Conservation (phyloP, 2,329 filamentous ascomycete species). For the Saccharata proteae region DNA sequence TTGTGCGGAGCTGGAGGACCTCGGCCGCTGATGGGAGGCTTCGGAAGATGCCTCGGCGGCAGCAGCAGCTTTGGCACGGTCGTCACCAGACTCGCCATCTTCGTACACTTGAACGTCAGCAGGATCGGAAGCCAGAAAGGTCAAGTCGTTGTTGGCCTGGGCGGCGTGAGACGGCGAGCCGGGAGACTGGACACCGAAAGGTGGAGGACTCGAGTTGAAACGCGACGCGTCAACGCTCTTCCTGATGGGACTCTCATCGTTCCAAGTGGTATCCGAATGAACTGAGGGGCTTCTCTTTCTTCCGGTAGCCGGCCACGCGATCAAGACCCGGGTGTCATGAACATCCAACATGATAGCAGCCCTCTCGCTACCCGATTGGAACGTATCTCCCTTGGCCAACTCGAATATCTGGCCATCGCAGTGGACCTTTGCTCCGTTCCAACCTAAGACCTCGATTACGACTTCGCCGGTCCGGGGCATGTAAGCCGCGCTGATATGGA, state of each 20-base stretch:
- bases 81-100: constrained; percentile 22
- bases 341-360: constrained; percentile 92
- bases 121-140: constrained; percentile 32
- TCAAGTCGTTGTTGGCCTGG: constrained; percentile 19
- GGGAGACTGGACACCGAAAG: constrained; percentile 58
- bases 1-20: too few species aligned
- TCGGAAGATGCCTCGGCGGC: neutral
- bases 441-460: constrained; percentile 83
- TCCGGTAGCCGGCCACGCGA: constrained; percentile 62
- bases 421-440: constrained; percentile 91
- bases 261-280: constrained; percentile 48
- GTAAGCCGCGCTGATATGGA: constrained; percentile 83
- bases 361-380: constrained; percentile 77
- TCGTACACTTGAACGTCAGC: constrained; percentile 24
- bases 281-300: constrained; percentile 6
- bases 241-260: constrained; percentile 45
- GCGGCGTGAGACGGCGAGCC: constrained; percentile 44
- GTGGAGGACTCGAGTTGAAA: constrained; percentile 49
- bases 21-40: too few species aligned
- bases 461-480: constrained; percentile 66
- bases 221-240: constrained; percentile 17
- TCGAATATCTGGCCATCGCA: constrained; percentile 83
- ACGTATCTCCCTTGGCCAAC: constrained; percentile 75
- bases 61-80: constrained; percentile 13
- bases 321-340: constrained; percentile 77